Evolutionary conservation across 768 basidiomycete genomes (phyloP).

Genomic region (Mrakia hoshinonis): DNA sequence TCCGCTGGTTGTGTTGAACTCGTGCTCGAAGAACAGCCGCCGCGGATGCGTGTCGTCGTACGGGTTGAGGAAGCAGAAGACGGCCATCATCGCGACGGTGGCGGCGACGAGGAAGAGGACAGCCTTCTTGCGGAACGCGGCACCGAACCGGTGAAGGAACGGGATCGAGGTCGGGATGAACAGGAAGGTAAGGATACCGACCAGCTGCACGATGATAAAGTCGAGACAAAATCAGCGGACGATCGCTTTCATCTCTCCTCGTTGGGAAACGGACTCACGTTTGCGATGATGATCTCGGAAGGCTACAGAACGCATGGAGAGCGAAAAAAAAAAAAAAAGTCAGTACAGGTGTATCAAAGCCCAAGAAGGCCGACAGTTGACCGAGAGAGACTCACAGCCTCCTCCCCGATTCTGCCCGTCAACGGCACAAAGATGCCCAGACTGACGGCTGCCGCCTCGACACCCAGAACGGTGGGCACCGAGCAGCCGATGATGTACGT

Average conservation of each 20-base stretch:
- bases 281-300: conserved; percentile 27
- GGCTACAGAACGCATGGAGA: too few species aligned
- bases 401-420: conserved; percentile 23
- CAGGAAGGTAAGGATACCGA: conserved; percentile 12
- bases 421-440: conserved; percentile 26
- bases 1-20: conserved; percentile 5
- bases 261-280: not conserved
- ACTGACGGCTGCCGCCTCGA: conserved; percentile 1
- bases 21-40: conserved; percentile 23
- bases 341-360: too few species aligned
- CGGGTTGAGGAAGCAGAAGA: not conserved
- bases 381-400: not conserved
- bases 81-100: not conserved
- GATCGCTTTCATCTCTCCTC: not conserved
- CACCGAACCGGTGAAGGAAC: conserved; percentile 24
- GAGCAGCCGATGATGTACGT: not conserved
- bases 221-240: not conserved
- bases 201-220: not conserved
- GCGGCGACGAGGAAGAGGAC: not conserved
- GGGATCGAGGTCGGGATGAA: conserved; percentile 16
- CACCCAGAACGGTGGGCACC: conserved; percentile 20
- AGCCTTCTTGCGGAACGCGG: not conserved
- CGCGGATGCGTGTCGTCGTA: conserved; percentile 15
- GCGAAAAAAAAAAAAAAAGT: too few species aligned
- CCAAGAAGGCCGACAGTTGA: too few species aligned